Evolutionary conservation across 2,329 filamentous ascomycete species (phyloP), one percentile per base, ranked within the genome.

Genomic region (Trichoderma aggressivum): DNA sequence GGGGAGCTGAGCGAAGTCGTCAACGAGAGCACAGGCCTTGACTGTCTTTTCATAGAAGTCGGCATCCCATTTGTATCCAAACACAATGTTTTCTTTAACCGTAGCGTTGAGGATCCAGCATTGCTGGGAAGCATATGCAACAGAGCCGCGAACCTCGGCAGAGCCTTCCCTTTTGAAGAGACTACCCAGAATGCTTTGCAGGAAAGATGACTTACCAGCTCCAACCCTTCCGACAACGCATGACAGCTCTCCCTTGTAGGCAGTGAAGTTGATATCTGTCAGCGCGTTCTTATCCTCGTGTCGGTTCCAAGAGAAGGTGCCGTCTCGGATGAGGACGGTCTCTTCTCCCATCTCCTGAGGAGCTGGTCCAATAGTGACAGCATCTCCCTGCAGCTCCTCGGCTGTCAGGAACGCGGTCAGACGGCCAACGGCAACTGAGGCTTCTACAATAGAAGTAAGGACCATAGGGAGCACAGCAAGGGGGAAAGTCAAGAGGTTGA

Each of bases 71-170:
- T 93, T 91, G 82, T 99, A 94, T 2, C 96, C 96, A 78, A 99
- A 99, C 5, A 98, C 86, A 75, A 99, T 97, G 79, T 99, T 99
- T 79, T 99, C 96, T 76, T 94, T 93, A 70, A 99, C 94, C 34
- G 93, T 97, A 10, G 96, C 96, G 79, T 99, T 99, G 90, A 98
- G 95, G 66, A 99, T 92, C 96, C 97, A 99, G 24, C 94, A 86
- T 77, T 93, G 90, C 80, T 99, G 97, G 18, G 94, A 93, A 71
- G 97, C 96, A 79, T 98, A 99, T 1, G 96, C 96, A 53, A 94
- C 88, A 32, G 87, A 89, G 60, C 96, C 97, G 75, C 92, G 90
- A 11, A 99, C 86, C 70, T 92, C 86, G 5, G 98, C 95, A 73
- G 92, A 87, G 61, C 96, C 96, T 72, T 92, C 90, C 63, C 91